Percentiles rank a stretch among this genome's conserved stretches.
Conservation (phyloP, 2,329 filamentous ascomycete species). For the Hirsutella minnesotensis region DNA sequence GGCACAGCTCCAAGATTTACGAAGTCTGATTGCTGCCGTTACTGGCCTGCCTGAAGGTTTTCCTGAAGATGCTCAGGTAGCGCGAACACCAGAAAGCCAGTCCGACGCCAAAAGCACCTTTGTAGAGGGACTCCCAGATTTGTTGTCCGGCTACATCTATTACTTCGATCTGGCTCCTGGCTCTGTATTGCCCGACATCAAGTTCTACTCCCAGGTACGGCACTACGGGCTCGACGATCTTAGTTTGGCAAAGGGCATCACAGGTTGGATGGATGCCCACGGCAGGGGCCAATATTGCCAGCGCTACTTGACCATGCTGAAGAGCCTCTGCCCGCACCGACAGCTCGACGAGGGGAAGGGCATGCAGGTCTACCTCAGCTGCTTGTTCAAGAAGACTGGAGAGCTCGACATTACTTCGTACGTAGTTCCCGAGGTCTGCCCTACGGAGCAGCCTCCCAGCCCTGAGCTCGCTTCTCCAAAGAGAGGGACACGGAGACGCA, state of each 20-base stretch:
- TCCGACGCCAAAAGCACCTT: too few relatives aligned
- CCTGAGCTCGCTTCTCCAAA: too few relatives aligned
- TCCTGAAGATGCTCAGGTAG: neutral
- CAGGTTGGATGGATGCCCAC: neutral
- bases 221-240: constrained; percentile 1
- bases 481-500: too few relatives aligned
- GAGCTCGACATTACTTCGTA: constrained; percentile 1
- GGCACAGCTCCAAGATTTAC: neutral
- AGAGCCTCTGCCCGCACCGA: constrained; percentile 1
- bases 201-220: constrained; percentile 3
- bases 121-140: neutral
- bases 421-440: too few relatives aligned
- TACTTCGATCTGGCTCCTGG: neutral
- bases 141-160: neutral
- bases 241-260: neutral
- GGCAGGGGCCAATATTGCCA: constrained; percentile 1
- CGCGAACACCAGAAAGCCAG: too few relatives aligned
- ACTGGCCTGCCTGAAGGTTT: neutral
- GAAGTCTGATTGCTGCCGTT: neutral
- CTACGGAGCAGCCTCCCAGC: too few relatives aligned
- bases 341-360: constrained; percentile 2
- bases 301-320: neutral
- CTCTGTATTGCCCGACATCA: neutral
- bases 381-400: constrained; percentile 1
- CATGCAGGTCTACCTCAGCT: constrained; percentile 3